Base-by-base conservation (phyloP, 2,329 filamentous ascomycete genomes). In the Cladophialophora immunda region DNA sequence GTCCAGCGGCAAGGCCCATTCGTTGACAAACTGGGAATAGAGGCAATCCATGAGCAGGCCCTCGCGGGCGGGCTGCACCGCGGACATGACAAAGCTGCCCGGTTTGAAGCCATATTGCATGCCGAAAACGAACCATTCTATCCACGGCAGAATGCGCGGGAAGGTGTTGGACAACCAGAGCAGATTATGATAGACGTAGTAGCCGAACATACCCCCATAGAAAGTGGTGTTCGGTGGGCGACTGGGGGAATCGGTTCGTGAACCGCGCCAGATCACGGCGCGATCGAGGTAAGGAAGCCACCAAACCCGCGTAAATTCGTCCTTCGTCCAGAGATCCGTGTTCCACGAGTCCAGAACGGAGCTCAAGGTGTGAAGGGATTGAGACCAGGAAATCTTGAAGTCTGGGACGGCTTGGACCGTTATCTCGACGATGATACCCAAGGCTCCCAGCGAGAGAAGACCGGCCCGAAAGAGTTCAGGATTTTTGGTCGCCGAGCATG, bases 11-110 rank as follows among this genome's bases (percentile, higher is more conserved):
- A 99, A 86, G 0, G 94, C 94, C 95, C 95, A 99, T 78, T 99
- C 95, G 78, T 99, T 97, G 71, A 99, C 95, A 74, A 93, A 97
- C 76, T 99, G 95, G n/a, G 92, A 94, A 83, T 97, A 99, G 5
- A 98, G 86, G 75, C 95, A 99, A 82, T 99, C 95, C 92, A 99
- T 94, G 60, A 97, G 84, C 54, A 98, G 86, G 13, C 93, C 94
- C 70, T 90, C 83, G 67, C 91, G 88, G 70, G 91, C 91, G 25
- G 90, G 89, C 78, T 97, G 91, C 19, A 97, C 87, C 5, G 91
- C 94, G n/a, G 85, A 84, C 47, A 88, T 90, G 60, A 85, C 84
- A 2, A 84, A 85, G 58, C 88, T 89, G 68, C 92, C 87, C 36
- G 78, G 73, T 38, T 83, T 83, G 84, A 97, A 97, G 59, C 94